These are phyloP conservation scores for Aleurites moluccanus DNA, from an alignment of 441 rosid genomes.

Conservation along the genomic window DNA sequence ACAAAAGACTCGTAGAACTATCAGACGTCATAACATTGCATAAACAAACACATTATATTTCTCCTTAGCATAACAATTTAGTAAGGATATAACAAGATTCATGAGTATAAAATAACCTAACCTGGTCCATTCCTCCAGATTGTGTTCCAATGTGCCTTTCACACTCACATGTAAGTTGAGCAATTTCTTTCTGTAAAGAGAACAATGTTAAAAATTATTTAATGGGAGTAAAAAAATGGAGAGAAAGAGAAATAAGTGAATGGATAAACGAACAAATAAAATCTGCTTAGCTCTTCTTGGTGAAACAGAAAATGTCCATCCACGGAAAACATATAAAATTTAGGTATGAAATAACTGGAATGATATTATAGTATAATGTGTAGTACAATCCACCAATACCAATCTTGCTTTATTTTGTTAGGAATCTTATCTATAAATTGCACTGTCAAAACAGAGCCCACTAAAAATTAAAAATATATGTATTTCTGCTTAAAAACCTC, in stretches of 20 bases:
- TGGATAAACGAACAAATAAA: background rate
- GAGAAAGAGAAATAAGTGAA: background rate
- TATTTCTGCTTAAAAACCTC: no score
- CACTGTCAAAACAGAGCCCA: no score
- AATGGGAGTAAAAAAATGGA: background rate
- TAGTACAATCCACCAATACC: background rate
- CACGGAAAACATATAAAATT: background rate
- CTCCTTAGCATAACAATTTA: background rate
- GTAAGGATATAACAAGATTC: background rate
- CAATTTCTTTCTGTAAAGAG: constrained; percentile 76
- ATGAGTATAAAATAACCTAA: constrained; percentile 20
- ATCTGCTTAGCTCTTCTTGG: background rate
- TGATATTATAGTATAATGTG: no score
- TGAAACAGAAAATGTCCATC: background rate
- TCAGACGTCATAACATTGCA: background rate
- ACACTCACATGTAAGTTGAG: constrained; percentile 91
- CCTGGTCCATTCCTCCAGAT: constrained; percentile 99
- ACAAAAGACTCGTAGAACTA: background rate
- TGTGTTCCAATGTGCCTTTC: constrained; percentile 98
- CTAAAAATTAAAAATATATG: no score
- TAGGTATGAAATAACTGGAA: background rate
- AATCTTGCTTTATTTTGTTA: no score
- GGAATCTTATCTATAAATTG: no score
- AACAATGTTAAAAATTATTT: constrained; percentile 6
- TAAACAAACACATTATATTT: background rate